Percentiles rank a stretch among this genome's conserved stretches.
phyloP scores from a whole-genome alignment of 1,284 basidiomycete genomes.

The Cystobasidiaceae sp. region DNA sequence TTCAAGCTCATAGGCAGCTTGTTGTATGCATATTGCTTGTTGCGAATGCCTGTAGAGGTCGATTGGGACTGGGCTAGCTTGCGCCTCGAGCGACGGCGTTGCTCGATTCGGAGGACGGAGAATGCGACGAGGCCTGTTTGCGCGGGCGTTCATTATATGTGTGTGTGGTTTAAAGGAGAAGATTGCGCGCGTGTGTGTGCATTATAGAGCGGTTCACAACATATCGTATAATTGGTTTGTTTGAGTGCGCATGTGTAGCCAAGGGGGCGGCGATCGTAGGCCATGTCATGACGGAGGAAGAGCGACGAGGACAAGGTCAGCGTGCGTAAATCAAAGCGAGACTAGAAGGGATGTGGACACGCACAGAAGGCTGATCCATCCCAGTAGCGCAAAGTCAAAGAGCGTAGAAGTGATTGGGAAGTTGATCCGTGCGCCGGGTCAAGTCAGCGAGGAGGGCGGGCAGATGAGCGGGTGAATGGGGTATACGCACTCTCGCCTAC shows the following conservation, averaged over 20 bases:
- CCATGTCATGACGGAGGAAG: not conserved
- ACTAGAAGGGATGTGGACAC: not conserved
- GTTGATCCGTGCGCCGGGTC: too few species aligned
- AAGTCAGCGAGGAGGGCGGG: too few species aligned
- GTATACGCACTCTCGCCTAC: slow-evolving; percentile 23
- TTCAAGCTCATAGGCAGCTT: slow-evolving; percentile 8
- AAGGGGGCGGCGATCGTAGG: not conserved
- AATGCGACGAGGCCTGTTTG: slow-evolving; percentile 23
- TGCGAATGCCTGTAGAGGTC: not conserved
- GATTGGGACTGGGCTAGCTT: not conserved
- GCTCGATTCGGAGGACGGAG: not conserved
- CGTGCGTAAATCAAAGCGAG: not conserved
- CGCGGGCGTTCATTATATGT: too few species aligned
- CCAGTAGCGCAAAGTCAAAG: not conserved
- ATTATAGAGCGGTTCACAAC: too few species aligned
- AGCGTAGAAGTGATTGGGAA: not conserved
- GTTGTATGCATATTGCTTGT: not conserved
- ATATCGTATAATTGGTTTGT: too few species aligned
- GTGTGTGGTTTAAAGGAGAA: not conserved
- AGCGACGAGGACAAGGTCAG: not conserved
- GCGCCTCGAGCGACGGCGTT: not conserved
- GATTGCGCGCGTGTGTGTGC: not conserved
- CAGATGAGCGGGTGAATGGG: not conserved
- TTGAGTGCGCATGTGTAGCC: too few species aligned
- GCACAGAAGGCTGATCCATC: not conserved